Percentiles rank a stretch among this genome's conserved stretches.
Conservation (phyloP, 1,284 basidiomycete species). For the Microbotryomycetes sp. region DNA sequence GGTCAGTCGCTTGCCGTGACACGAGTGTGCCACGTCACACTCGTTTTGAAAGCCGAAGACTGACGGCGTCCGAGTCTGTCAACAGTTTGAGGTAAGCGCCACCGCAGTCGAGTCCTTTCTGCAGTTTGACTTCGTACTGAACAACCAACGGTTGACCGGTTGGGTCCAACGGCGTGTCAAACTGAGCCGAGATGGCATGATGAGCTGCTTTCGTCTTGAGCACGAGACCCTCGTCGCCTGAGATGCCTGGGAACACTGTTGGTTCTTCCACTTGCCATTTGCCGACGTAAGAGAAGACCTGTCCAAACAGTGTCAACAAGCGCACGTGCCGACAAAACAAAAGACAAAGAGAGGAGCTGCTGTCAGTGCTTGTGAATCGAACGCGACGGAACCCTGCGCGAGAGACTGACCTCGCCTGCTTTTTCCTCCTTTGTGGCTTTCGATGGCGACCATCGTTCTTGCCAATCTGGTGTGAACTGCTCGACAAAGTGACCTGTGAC, state of each 20-base stretch:
- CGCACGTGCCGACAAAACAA: background rate
- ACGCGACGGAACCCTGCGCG: constrained; percentile 7
- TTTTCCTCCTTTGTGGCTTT: constrained; percentile 96
- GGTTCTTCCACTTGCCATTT: constrained; percentile 95
- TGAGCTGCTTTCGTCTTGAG: constrained; percentile 77
- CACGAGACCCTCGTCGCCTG: constrained; percentile 43
- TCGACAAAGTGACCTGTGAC: constrained; percentile 93
- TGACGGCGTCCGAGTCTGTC: constrained; percentile 44
- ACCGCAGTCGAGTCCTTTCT: constrained; percentile 98
- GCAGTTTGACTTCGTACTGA: constrained; percentile 99
- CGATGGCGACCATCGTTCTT: constrained; percentile 88
- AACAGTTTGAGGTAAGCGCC: constrained; percentile 98
- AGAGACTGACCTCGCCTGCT: constrained; percentile 70
- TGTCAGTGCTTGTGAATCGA: no score
- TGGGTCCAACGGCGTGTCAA: constrained; percentile 71
- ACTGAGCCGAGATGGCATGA: constrained; percentile 94
- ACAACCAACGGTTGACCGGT: constrained; percentile 84
- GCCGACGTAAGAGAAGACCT: constrained; percentile 83
- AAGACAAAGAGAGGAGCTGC: background rate
- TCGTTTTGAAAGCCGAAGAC: background rate
- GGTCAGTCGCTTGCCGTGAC: background rate
- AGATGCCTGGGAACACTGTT: constrained; percentile 53
- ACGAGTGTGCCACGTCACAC: background rate
- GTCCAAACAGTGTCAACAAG: no score
- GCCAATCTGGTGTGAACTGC: constrained; percentile 90